phyloP scores from a whole-genome alignment of 1,284 basidiomycete genomes.

The Ceratobasidium sp. region DNA sequence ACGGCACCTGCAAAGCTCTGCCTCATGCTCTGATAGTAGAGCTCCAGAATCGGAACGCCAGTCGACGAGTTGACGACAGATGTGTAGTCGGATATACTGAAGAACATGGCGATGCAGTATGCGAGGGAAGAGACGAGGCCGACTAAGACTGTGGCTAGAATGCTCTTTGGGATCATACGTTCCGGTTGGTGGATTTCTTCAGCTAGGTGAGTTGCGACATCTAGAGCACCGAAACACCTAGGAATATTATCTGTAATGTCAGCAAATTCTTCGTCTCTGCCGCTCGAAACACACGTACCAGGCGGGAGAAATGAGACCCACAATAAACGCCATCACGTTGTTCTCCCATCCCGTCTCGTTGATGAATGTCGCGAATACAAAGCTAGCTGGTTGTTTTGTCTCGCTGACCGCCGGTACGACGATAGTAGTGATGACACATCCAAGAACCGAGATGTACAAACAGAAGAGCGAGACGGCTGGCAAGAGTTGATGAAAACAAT shows the following conservation, averaged over 20 bases:
- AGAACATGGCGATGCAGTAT: slow-evolving; percentile 34
- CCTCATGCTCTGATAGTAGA: slow-evolving; percentile 31
- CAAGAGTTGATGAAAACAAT: slow-evolving; percentile 26
- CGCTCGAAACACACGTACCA: slow-evolving; percentile 1
- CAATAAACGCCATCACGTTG: slow-evolving; percentile 39
- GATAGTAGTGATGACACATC: slow-evolving; percentile 27
- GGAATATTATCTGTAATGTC: slow-evolving; percentile 6
- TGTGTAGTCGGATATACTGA: slow-evolving; percentile 30
- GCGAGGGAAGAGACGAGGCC: slow-evolving; percentile 27
- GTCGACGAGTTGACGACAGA: neutral
- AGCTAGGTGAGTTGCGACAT: slow-evolving; percentile 40
- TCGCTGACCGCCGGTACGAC: slow-evolving; percentile 35
- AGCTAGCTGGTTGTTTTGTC: slow-evolving; percentile 30
- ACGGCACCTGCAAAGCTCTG: slow-evolving; percentile 23
- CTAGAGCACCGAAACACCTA: slow-evolving; percentile 35
- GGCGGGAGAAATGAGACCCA: slow-evolving; percentile 24
- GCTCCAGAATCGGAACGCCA: slow-evolving; percentile 36
- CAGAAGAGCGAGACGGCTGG: slow-evolving; percentile 14
- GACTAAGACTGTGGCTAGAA: slow-evolving; percentile 25
- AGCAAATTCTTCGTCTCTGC: neutral
- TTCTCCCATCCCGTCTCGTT: slow-evolving; percentile 43
- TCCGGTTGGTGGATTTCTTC: slow-evolving; percentile 41
- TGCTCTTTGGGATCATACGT: slow-evolving; percentile 37
- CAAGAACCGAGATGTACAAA: slow-evolving; percentile 14
- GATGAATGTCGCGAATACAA: slow-evolving; percentile 39